Evolutionary conservation across 1,139 yeast genomes (phyloP).

Genomic region (Saccharomycopsis hybrid): DNA sequence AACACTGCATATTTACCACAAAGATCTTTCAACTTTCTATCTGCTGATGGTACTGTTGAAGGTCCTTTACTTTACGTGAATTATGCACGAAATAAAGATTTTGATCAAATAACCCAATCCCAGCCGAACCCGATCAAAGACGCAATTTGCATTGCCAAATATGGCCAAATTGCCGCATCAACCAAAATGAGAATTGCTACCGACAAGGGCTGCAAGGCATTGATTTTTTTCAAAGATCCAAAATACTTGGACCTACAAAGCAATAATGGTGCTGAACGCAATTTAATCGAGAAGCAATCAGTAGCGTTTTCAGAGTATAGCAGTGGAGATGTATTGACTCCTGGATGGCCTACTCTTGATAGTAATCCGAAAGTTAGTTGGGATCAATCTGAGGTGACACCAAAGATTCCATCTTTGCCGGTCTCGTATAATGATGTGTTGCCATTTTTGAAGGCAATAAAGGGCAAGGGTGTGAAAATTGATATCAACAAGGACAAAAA

Average conservation of each 20-base stretch:
- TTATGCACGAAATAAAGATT: constrained; percentile 59
- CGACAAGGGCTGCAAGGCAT: constrained; percentile 45
- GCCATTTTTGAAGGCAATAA: constrained; percentile 47
- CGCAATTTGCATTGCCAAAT: constrained; percentile 53
- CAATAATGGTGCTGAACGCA: constrained; percentile 3
- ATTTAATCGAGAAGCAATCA: constrained; percentile 14
- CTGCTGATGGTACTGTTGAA: constrained; percentile 50
- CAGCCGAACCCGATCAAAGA: constrained; percentile 34
- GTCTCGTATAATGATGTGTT: constrained; percentile 50
- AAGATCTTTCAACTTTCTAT: constrained; percentile 61
- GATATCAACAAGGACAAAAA: constrained; percentile 3
- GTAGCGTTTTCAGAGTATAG: constrained; percentile 14
- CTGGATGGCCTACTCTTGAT: constrained; percentile 64
- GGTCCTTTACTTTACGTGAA: constrained; percentile 55
- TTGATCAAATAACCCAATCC: constrained; percentile 35
- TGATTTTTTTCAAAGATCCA: constrained; percentile 44
- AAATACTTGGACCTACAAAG: constrained; percentile 16
- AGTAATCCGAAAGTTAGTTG: constrained; percentile 44
- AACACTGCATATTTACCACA: constrained; percentile 35
- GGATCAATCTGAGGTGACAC: constrained; percentile 25
- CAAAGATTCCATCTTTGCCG: constrained; percentile 58
- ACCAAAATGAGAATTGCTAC: constrained; percentile 49
- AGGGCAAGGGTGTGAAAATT: constrained; percentile 46
- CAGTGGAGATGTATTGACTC: constrained; percentile 81
- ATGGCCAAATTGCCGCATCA: constrained; percentile 49